Evolutionary conservation across 306 rosid genomes (phyloP).

Genomic region (Styphnolobium japonicum): DNA sequence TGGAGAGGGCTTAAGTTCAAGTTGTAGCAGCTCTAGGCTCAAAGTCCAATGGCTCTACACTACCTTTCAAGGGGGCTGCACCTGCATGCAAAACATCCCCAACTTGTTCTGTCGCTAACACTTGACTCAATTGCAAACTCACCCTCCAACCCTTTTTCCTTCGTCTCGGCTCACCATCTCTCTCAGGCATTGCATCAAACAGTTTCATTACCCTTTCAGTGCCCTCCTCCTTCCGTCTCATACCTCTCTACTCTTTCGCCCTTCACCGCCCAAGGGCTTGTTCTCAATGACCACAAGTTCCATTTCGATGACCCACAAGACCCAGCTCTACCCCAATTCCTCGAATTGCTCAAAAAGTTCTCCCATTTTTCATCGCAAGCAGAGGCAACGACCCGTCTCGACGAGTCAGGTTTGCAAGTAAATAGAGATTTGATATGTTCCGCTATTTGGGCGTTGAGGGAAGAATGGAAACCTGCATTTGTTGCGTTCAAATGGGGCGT

Average conservation of each 20-base stretch:
- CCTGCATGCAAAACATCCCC: conserved; percentile 26
- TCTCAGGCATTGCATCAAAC: conserved; percentile 68
- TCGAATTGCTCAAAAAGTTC: conserved; percentile 44
- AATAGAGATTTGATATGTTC: conserved; percentile 39
- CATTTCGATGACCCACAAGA: conserved; percentile 16
- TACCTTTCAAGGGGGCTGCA: conserved; percentile 36
- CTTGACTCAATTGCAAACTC: neutral
- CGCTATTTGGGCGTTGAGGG: conserved; percentile 73
- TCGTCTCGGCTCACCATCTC: conserved; percentile 8
- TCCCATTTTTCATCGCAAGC: conserved; percentile 42
- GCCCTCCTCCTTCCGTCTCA: neutral
- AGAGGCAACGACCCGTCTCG: conserved; percentile 49
- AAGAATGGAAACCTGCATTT: conserved; percentile 59
- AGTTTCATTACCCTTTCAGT: conserved; percentile 32
- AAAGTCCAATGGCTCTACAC: conserved; percentile 48
- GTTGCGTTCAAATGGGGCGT: conserved; percentile 72
- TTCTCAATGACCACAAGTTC: conserved; percentile 18
- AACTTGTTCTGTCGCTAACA: conserved; percentile 5
- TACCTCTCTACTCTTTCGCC: conserved; percentile 33
- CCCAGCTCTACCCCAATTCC: conserved; percentile 40
- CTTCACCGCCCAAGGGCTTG: conserved; percentile 17
- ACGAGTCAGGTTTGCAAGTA: conserved; percentile 42
- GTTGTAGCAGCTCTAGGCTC: neutral
- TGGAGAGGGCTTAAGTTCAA: neutral
- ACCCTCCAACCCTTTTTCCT: neutral